Evolutionary conservation across 2,329 filamentous ascomycete genomes (phyloP).

Genomic region (Phyllosticta citrichinensis): DNA sequence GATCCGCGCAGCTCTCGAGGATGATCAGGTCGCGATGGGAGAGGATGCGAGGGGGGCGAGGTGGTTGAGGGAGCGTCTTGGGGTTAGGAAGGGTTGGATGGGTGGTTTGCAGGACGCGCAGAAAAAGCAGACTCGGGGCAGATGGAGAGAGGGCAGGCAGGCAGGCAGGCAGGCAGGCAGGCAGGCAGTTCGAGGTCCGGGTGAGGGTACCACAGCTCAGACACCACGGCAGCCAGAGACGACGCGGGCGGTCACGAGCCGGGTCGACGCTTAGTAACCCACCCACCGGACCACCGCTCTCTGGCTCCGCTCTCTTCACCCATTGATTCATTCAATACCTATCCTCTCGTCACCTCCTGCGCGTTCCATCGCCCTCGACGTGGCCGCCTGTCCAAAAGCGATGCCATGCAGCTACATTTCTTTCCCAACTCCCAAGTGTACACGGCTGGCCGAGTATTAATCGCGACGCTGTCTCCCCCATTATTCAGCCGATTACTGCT

Average conservation of each 20-base stretch:
- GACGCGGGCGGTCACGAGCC: neutral
- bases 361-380: neutral
- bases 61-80: neutral
- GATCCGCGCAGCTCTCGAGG: slow-evolving; percentile 1
- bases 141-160: neutral
- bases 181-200: too few relatives aligned
- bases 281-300: too few relatives aligned
- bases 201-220: too few relatives aligned
- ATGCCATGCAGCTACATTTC: neutral
- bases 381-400: neutral
- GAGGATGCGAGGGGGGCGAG: neutral
- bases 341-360: neutral
- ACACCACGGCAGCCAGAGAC: neutral
- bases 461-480: neutral
- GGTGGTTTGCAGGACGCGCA: neutral
- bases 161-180: neutral
- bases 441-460: neutral
- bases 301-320: neutral
- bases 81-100: neutral
- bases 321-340: too few relatives aligned
- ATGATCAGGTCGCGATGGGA: neutral
- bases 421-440: too few relatives aligned
- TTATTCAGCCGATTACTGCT: neutral
- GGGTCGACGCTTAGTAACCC: neutral
- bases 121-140: too few relatives aligned